phyloP scores from a whole-genome alignment of 2,329 filamentous ascomycete species.

The Clarireedia sp. region DNA sequence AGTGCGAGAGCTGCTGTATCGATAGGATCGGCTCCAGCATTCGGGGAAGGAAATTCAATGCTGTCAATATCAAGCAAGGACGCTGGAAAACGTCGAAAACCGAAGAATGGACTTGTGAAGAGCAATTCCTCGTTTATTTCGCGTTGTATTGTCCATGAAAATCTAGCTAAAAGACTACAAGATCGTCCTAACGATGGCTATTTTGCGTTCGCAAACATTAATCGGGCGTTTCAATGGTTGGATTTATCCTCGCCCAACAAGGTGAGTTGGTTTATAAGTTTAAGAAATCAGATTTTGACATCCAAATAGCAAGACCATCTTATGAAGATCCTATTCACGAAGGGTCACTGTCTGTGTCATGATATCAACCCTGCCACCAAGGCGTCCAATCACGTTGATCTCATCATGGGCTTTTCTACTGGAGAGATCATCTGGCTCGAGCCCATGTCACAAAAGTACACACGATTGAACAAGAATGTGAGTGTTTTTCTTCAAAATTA shows the following conservation, averaged over 20 bases:
- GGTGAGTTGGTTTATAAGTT: conserved; percentile 32
- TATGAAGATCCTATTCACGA: conserved; percentile 94
- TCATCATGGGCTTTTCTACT: conserved; percentile 92
- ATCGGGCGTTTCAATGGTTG: conserved; percentile 92
- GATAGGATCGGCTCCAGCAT: conserved; percentile 50
- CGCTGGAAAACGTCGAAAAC: conserved; percentile 75
- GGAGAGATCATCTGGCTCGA: conserved; percentile 99
- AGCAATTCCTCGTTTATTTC: conserved; percentile 98
- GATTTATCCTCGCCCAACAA: conserved; percentile 73
- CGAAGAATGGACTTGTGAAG: conserved; percentile 97
- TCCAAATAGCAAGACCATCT: conserved; percentile 67
- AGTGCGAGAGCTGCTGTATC: conserved; percentile 28
- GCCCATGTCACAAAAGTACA: conserved; percentile 91
- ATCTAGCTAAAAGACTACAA: conserved; percentile 65
- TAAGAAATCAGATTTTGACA: conserved; percentile 20
- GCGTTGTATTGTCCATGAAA: conserved; percentile 86
- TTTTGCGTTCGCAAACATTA: conserved; percentile 92
- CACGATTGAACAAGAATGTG: conserved; percentile 87
- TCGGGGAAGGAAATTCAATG: conserved; percentile 78
- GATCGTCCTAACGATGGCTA: conserved; percentile 73
- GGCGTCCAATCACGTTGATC: conserved; percentile 69
- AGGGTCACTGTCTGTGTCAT: conserved; percentile 89
- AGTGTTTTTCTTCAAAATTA: background rate
- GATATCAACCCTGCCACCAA: conserved; percentile 84
- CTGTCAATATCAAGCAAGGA: conserved; percentile 61